Evolutionary conservation across 495 filamentous ascomycete species (phyloP).

Genomic region (Ascobolus immersus): DNA sequence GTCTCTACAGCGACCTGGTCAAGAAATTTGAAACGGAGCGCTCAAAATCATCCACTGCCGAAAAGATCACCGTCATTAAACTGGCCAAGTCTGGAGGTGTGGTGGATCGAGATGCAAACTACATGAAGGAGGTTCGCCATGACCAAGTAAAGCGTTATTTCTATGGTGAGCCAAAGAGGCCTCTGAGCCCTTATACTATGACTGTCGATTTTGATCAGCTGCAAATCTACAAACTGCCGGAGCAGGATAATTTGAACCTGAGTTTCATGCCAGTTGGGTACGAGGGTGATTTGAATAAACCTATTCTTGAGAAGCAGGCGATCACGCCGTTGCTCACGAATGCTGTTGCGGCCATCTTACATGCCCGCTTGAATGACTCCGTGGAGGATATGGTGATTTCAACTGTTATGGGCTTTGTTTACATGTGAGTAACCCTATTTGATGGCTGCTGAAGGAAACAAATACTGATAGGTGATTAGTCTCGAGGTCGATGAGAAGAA

Average conservation of each 20-base stretch:
- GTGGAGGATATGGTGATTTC: slow-evolving; percentile 54
- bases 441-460: not conserved
- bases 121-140: slow-evolving; percentile 43
- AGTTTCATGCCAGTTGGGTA: slow-evolving; percentile 14
- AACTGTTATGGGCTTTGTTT: slow-evolving; percentile 75
- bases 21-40: slow-evolving; percentile 43
- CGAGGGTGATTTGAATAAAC: slow-evolving; percentile 13
- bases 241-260: slow-evolving; percentile 17
- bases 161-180: slow-evolving; percentile 53
- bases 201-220: slow-evolving; percentile 48
- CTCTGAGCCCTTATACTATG: slow-evolving; percentile 64
- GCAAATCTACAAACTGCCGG: slow-evolving; percentile 32
- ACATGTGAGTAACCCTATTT: slow-evolving; percentile 25
- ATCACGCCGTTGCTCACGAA: slow-evolving; percentile 34
- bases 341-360: slow-evolving; percentile 56
- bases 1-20: slow-evolving; percentile 51
- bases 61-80: slow-evolving; percentile 48
- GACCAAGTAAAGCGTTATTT: slow-evolving; percentile 74
- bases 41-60: slow-evolving; percentile 19
- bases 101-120: slow-evolving; percentile 51
- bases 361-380: slow-evolving; percentile 37
- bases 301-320: slow-evolving; percentile 31
- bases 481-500: slow-evolving; percentile 69
- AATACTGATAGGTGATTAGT: not conserved
- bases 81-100: slow-evolving; percentile 74